A percentile compares a stretch with the other conserved stretches of the same genome.
Conservation (phyloP, 192 early-diverging fungal genomes). For the Backusella parvicylindrica region DNA sequence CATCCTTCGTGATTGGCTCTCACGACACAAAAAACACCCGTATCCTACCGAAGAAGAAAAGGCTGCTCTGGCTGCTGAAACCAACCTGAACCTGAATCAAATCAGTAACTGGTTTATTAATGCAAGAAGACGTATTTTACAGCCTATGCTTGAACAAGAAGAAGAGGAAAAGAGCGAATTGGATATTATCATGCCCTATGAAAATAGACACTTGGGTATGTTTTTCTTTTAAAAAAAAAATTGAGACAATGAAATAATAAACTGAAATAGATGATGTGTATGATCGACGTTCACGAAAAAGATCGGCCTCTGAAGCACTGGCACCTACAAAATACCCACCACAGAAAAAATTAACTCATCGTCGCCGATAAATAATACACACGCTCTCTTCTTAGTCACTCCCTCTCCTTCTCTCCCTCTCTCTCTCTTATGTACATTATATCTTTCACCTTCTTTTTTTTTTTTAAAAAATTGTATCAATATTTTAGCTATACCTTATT, state of each 20-base stretch:
- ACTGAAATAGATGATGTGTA: conserved; percentile 5
- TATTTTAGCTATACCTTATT: neutral
- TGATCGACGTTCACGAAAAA: conserved; percentile 9
- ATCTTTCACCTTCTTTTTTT: neutral
- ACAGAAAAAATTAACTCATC: conserved; percentile 7
- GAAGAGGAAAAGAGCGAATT: conserved; percentile 20
- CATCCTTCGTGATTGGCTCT: conserved; percentile 50
- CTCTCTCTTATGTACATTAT: neutral
- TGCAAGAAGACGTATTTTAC: conserved; percentile 51
- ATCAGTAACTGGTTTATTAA: conserved; percentile 67
- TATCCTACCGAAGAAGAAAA: conserved; percentile 59
- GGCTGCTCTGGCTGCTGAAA: conserved; percentile 37
- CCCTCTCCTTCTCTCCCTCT: neutral
- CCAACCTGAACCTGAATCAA: conserved; percentile 52
- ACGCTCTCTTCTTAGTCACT: neutral
- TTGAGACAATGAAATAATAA: neutral
- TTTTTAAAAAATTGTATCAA: neutral
- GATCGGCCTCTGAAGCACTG: conserved; percentile 5
- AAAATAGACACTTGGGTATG: conserved; percentile 5
- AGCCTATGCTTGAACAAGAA: conserved; percentile 47
- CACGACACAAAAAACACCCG: conserved; percentile 51
- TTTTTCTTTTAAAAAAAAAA: neutral
- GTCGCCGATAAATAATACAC: neutral
- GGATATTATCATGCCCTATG: conserved; percentile 17
- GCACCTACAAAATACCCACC: conserved; percentile 13